Evolutionary conservation across 306 rosid genomes (phyloP).

Genomic region (Medicago arabica): DNA sequence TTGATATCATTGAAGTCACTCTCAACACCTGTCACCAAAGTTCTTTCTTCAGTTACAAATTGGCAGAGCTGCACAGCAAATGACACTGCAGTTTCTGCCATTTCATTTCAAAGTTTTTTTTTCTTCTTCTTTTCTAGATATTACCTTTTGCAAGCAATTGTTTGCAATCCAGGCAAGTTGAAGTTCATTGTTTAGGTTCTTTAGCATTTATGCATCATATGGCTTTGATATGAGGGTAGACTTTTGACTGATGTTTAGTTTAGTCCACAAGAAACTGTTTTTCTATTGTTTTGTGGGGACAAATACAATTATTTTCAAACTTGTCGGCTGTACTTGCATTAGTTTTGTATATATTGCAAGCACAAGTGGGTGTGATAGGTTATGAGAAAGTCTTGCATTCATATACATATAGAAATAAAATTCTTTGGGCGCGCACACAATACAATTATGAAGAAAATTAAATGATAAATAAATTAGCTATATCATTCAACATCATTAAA

Average conservation of each 20-base stretch:
- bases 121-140: too few relatives aligned
- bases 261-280: not conserved
- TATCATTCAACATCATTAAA: too few relatives aligned
- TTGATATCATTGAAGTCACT: slow-evolving; percentile 15
- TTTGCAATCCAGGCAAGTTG: not conserved
- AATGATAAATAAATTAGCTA: too few relatives aligned
- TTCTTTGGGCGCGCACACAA: too few relatives aligned
- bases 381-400: too few relatives aligned
- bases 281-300: not conserved
- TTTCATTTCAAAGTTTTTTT: not conserved
- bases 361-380: not conserved
- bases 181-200: not conserved
- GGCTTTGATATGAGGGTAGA: not conserved
- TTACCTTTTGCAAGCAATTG: not conserved
- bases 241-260: not conserved
- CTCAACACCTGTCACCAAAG: not conserved
- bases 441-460: too few relatives aligned
- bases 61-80: not conserved
- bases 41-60: not conserved
- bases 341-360: not conserved
- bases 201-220: not conserved
- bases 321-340: not conserved
- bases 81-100: slow-evolving; percentile 4
- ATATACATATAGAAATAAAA: too few relatives aligned
- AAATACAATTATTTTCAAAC: not conserved